Conservation (phyloP, 257 asterid genomes). For the Knoxia roxburghii region DNA sequence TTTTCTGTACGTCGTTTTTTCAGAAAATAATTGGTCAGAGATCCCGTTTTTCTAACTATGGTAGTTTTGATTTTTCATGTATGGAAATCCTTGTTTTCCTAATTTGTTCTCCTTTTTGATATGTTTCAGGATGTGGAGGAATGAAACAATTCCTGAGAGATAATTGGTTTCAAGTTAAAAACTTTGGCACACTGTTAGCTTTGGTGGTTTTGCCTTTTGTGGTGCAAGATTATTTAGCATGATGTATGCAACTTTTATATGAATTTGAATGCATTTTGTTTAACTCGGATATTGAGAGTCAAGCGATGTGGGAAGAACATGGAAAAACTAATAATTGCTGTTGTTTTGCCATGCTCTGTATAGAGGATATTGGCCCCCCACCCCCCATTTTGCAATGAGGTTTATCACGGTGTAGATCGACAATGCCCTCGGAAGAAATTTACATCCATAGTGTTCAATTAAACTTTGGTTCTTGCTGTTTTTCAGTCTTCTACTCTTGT, state of each 20-base stretch:
- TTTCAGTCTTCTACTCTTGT: background rate
- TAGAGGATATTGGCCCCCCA: background rate
- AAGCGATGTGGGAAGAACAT: background rate
- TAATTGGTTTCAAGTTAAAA: background rate
- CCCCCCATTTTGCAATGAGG: background rate
- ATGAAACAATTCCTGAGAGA: constrained; percentile 4
- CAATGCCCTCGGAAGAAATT: background rate
- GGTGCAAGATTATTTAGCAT: background rate
- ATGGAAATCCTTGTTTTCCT: background rate
- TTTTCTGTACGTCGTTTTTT: background rate
- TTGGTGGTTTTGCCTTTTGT: constrained; percentile 2
- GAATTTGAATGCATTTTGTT: constrained; percentile 5
- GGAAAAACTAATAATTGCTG: constrained; percentile 13
- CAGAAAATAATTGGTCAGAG: background rate
- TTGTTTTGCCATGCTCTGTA: background rate
- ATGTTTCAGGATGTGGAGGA: constrained; percentile 19
- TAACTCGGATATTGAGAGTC: constrained; percentile 13
- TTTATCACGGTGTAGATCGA: background rate
- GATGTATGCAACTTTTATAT: background rate
- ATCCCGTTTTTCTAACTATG: background rate
- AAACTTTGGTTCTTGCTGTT: background rate
- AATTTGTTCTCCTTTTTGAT: background rate
- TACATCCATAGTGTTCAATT: background rate
- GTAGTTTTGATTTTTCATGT: background rate
- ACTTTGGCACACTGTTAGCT: constrained; percentile 4